Base-by-base conservation (phyloP, 352 stramenopile species). In the Pythium brachiatum region DNA sequence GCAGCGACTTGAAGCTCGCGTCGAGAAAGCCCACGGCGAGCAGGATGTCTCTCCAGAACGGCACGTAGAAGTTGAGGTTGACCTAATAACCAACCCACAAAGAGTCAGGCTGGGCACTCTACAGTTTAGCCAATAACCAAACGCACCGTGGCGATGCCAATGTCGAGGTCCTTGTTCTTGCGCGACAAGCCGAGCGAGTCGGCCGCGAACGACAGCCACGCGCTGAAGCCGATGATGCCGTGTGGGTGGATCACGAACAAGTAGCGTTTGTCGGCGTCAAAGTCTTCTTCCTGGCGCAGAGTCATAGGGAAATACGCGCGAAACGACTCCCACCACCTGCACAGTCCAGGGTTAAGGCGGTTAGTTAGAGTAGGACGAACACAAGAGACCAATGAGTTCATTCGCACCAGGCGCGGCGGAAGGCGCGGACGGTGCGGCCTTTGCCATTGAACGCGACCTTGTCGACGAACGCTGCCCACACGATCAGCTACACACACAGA, bases 161-260 rank as follows among this genome's bases (percentile, higher is more conserved):
- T 62, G 51, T 83, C 71, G 16, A 88, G 53, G 41, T 79, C 62
- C 12, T 55, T 25, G 51, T 78, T 79, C 34, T 78, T 72, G 18
- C 67, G 58, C 31, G 69, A 77, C 20, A 83, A 43, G 0, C 75
- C 63, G 36, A 70, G 50, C 3, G 60, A 61, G 53, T 88, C 76
- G 7, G 66, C 68, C 3, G 67, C 76, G 59, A 85, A 82, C 47
- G 72, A 65, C 16, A 83, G 64, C 74, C 74, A 83, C 20, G 69
- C 53, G 64, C 75, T 75, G 41, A 85, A 62, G 58, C 75, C 78
- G 31, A 83, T 66, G 63, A 88, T 71, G 48, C 78, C 76, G 51
- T 86, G 76, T 27, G 76, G 76, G 57, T 85, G 75, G 43, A 79
- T 70, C 36, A 74, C 68, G 46, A 88, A 83, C 21, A 85, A 48